A percentile compares a stretch with the other conserved stretches of the same genome.
Conservation (phyloP, 306 rosid species). For the Vigna reflexopilosa region DNA sequence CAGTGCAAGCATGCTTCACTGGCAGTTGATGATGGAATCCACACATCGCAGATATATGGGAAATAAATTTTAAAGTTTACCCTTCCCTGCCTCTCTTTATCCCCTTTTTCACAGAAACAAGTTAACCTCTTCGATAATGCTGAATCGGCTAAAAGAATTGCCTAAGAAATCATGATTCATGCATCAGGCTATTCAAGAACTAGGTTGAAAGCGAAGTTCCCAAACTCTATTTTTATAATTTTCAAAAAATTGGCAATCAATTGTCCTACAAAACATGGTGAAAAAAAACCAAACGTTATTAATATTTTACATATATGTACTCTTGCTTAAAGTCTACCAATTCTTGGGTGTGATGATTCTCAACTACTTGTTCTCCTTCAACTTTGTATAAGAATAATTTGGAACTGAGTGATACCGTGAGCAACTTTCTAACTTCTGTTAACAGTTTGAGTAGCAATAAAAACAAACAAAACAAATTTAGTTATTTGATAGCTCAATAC, state of each 20-base stretch:
- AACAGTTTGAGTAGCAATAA: conserved; percentile 17
- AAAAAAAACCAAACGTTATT: neutral
- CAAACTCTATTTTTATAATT: conserved; percentile 15
- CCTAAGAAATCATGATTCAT: neutral
- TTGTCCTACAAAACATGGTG: conserved; percentile 3
- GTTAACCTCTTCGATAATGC: too few species aligned
- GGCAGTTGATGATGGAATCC: conserved; percentile 5
- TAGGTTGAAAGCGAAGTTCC: neutral
- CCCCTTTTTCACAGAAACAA: too few species aligned
- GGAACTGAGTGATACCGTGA: neutral
- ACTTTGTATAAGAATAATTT: neutral
- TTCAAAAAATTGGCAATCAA: neutral
- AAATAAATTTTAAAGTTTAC: neutral
- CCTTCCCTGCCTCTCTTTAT: too few species aligned
- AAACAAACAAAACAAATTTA: neutral
- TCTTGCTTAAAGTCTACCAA: neutral
- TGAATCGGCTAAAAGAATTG: neutral
- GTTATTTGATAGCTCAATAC: neutral
- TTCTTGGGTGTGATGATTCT: conserved; percentile 15
- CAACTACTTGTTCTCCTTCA: conserved; percentile 5
- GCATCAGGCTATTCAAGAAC: conserved; percentile 11
- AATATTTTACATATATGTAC: conserved; percentile 15
- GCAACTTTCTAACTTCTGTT: conserved; percentile 11
- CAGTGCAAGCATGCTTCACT: neutral
- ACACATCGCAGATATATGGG: neutral